phyloP scores from a whole-genome alignment of 495 filamentous ascomycete genomes.

The Arthonia radiata region DNA sequence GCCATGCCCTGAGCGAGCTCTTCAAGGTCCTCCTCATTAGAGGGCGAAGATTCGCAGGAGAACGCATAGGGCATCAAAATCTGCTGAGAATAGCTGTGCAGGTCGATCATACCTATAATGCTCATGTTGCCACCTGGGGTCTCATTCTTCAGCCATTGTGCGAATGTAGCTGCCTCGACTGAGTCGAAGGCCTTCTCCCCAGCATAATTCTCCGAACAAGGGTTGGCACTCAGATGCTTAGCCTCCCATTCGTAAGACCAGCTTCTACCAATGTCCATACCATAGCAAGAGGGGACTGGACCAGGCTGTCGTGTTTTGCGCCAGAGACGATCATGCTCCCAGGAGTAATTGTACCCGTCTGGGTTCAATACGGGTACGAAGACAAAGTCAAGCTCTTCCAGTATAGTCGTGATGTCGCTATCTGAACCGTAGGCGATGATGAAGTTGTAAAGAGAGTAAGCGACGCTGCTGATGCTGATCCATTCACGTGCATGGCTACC shows the following conservation, averaged over 20 bases:
- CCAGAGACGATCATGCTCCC: constrained; percentile 81
- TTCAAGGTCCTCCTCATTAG: constrained; percentile 70
- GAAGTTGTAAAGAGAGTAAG: constrained; percentile 69
- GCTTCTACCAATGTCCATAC: constrained; percentile 69
- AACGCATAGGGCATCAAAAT: constrained; percentile 83
- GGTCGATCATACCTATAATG: constrained; percentile 64
- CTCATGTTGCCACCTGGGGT: constrained; percentile 41
- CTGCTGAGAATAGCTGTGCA: constrained; percentile 92
- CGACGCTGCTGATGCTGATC: constrained; percentile 86
- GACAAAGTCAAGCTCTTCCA: constrained; percentile 66
- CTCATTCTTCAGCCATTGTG: constrained; percentile 69
- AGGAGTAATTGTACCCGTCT: constrained; percentile 84
- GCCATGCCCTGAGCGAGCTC: constrained; percentile 76
- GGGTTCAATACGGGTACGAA: constrained; percentile 78
- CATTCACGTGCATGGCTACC: constrained; percentile 85
- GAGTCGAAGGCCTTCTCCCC: constrained; percentile 68
- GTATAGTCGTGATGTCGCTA: constrained; percentile 40
- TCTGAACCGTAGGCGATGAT: constrained; percentile 55
- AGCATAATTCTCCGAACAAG: constrained; percentile 79
- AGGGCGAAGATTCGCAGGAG: constrained; percentile 50
- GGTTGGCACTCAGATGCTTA: constrained; percentile 40
- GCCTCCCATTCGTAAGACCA: constrained; percentile 70
- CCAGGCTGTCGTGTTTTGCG: constrained; percentile 84
- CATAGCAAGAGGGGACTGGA: constrained; percentile 56
- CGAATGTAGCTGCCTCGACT: constrained; percentile 47